Base-by-base conservation (phyloP, 2,329 filamentous ascomycete species). In the Tolypocladium guangdongense region DNA sequence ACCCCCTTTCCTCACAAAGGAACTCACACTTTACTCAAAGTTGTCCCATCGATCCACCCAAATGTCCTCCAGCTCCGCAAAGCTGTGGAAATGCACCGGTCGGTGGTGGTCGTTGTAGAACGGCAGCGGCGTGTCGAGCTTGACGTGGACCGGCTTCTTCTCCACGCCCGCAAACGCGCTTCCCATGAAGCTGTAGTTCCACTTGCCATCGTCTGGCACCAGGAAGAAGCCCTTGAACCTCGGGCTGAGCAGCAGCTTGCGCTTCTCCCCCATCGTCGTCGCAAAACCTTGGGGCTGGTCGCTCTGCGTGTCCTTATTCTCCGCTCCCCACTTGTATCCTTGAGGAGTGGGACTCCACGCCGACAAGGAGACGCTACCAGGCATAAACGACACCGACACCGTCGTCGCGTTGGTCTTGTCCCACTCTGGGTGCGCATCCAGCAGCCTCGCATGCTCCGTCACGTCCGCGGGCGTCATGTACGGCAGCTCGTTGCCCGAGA, bases 131-230 rank as follows among this genome's bases (percentile, higher is more conserved):
- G 90, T 95, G 71, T 97, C 95, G 52, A 99, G 84, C 77, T 93
- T 93, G 62, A 97, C 91, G 62, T 90, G 87, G 45, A 96, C 81
- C 4, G 85, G 80, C 74, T 90, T 89, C 83, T 96, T 97, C 74
- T 96, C 90, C 58, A 96, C 80, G 41, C 84, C 84, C 16, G 86
- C 84, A 66, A 97, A 99, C 0, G 84, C 84, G 59, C 85, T 90
- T 53, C 93, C 93, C 84, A 97, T 90, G 78, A 99, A 99, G 69
- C 88, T 93, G 75, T 96, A 99, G 72, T 99, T 99, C 93, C 93
- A 99, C 56, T 87, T 79, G 57, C 84, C 85, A 52, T 86, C 86
- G 65, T 96, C 91, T 0, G 93, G 93, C 24, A 97, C 90, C 53
- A 99, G 75, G 82, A 99, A 99, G 76, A 91, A 97, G 32, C 93